Percentiles rank a stretch among this genome's conserved stretches.
These are phyloP conservation scores for Hordeum vulgare DNA, from an alignment of 176 grass and related monocot genomes.

Conservation along the genomic window MorexV3_pseudomolecules_assembly NC_058524.1:568521804-568522303, in stretches of 20 bases:
- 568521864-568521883: neutral
- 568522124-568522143: neutral
- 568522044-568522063: neutral
- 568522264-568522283: too few relatives aligned
- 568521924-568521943: neutral
- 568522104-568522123: neutral
- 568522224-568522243: too few relatives aligned
- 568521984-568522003: neutral
- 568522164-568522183: neutral
- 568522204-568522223: too few relatives aligned
- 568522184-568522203: neutral
- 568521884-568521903: neutral
- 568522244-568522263: too few relatives aligned
- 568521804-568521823: too few relatives aligned
- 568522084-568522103: neutral
- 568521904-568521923: too few relatives aligned
- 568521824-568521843: too few relatives aligned
- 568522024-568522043: neutral
- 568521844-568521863: neutral
- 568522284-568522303: too few relatives aligned
- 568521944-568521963: neutral
- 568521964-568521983: neutral
- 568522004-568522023: neutral
- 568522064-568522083: neutral
- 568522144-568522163: constrained; percentile 54